Evolutionary conservation across 257 asterid genomes (phyloP).

Genomic region (Cruciata laevipes): DNA sequence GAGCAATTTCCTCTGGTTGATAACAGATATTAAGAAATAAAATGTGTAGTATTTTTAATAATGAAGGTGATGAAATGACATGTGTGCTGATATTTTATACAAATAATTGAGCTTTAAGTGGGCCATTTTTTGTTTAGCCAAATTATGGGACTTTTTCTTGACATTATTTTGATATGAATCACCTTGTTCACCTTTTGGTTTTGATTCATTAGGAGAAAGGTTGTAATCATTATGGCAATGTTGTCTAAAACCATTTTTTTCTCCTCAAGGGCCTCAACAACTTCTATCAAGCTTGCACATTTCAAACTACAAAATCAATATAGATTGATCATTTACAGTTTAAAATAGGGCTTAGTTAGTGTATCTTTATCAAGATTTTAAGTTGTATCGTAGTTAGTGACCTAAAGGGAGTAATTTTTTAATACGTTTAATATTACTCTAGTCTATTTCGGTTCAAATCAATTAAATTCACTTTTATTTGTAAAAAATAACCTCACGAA

Average conservation of each 20-base stretch:
- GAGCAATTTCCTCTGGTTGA: too few relatives aligned
- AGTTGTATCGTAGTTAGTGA: too few relatives aligned
- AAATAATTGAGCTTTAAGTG: not conserved
- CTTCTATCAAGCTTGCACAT: not conserved
- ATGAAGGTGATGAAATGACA: not conserved
- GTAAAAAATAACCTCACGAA: too few relatives aligned
- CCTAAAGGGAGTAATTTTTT: too few relatives aligned
- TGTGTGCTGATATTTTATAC: not conserved
- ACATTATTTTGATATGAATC: not conserved
- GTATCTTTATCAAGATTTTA: not conserved
- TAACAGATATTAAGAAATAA: too few relatives aligned
- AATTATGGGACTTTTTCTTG: not conserved
- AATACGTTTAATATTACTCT: too few relatives aligned
- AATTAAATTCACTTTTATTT: too few relatives aligned
- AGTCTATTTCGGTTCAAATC: too few relatives aligned
- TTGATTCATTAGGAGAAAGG: not conserved
- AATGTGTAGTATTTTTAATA: too few relatives aligned
- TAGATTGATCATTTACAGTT: not conserved
- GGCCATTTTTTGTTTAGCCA: not conserved
- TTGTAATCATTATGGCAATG: not conserved
- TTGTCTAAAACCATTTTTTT: not conserved
- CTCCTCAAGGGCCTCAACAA: not conserved
- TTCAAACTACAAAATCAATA: not conserved
- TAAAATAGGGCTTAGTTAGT: too few relatives aligned
- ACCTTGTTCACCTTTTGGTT: not conserved